Conservation (phyloP, 2,329 filamentous ascomycete species). For the Canariomyces notabilis region DNA sequence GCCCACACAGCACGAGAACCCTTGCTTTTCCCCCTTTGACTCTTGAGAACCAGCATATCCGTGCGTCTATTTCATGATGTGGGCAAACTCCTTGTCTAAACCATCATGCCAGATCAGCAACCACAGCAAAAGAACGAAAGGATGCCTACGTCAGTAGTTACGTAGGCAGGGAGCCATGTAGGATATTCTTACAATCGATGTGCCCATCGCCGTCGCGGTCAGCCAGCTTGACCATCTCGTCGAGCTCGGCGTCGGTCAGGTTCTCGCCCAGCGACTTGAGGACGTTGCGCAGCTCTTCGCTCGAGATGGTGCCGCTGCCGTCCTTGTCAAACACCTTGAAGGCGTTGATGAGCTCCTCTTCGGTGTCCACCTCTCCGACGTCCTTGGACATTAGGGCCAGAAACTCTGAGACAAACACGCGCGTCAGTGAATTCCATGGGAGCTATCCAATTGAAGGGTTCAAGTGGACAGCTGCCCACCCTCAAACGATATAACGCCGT, state of each 20-base stretch:
- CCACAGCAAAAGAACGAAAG: too few species aligned
- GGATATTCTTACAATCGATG: conserved; percentile 54
- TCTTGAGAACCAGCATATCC: not conserved
- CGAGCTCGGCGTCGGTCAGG: conserved; percentile 58
- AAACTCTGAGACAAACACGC: conserved; percentile 44
- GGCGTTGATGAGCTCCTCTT: conserved; percentile 60
- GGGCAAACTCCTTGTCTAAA: conserved; percentile 25
- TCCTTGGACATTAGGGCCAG: conserved; percentile 61
- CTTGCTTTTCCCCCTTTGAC: too few species aligned
- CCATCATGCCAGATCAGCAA: too few species aligned
- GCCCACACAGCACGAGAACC: too few species aligned
- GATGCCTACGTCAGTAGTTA: conserved; percentile 9
- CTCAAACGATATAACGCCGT: conserved; percentile 61
- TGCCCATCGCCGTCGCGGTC: conserved; percentile 60
- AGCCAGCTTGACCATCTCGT: conserved; percentile 61
- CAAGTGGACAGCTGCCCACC: conserved; percentile 39
- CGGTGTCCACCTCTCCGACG: conserved; percentile 57
- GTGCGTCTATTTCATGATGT: conserved; percentile 24
- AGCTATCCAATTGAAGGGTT: too few species aligned
- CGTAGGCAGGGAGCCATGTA: not conserved
- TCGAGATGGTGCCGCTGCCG: conserved; percentile 60
- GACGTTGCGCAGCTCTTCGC: conserved; percentile 56
- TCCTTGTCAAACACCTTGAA: conserved; percentile 65
- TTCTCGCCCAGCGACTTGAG: conserved; percentile 62
- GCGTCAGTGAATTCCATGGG: not conserved